Evolutionary conservation across 805 yeast species (phyloP).

Genomic region (Candida insectalens): DNA sequence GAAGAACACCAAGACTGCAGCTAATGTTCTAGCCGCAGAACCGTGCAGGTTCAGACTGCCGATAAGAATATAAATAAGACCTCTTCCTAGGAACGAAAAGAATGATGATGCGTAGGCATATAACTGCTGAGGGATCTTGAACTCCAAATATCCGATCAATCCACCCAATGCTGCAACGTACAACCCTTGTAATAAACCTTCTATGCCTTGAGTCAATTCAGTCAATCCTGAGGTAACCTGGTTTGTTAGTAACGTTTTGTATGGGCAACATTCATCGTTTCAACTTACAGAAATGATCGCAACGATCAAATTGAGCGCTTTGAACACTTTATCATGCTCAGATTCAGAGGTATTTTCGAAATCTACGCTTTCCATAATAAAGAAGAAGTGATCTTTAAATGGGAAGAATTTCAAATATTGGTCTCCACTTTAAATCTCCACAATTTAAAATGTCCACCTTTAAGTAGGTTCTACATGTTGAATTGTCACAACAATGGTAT

Average conservation of each 20-base stretch:
- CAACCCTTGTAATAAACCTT: slow-evolving; percentile 46
- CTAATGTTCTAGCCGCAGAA: slow-evolving; percentile 41
- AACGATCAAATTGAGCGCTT: slow-evolving; percentile 42
- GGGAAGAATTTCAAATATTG: no score
- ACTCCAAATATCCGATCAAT: slow-evolving; percentile 38
- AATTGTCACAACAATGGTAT: not conserved
- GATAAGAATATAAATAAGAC: slow-evolving; percentile 44
- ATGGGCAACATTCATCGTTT: not conserved
- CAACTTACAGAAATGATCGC: slow-evolving; percentile 43
- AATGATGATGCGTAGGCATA: slow-evolving; percentile 57
- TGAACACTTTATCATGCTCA: slow-evolving; percentile 37
- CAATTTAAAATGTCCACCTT: no score
- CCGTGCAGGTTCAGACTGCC: slow-evolving; percentile 42
- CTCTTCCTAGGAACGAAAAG: slow-evolving; percentile 69
- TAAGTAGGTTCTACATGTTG: no score
- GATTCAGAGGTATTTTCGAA: slow-evolving; percentile 32
- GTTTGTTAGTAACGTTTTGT: slow-evolving; percentile 1
- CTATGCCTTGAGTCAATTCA: slow-evolving; percentile 33
- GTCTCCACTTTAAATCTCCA: no score
- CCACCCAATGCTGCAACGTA: slow-evolving; percentile 47
- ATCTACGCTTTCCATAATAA: slow-evolving; percentile 28
- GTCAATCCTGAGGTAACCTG: slow-evolving; percentile 39
- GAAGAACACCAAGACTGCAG: slow-evolving; percentile 48
- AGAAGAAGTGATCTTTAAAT: not conserved
- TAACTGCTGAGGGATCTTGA: slow-evolving; percentile 47